Evolutionary conservation across 2,329 filamentous ascomycete genomes (phyloP).

Genomic region (Leptographium procerum): DNA sequence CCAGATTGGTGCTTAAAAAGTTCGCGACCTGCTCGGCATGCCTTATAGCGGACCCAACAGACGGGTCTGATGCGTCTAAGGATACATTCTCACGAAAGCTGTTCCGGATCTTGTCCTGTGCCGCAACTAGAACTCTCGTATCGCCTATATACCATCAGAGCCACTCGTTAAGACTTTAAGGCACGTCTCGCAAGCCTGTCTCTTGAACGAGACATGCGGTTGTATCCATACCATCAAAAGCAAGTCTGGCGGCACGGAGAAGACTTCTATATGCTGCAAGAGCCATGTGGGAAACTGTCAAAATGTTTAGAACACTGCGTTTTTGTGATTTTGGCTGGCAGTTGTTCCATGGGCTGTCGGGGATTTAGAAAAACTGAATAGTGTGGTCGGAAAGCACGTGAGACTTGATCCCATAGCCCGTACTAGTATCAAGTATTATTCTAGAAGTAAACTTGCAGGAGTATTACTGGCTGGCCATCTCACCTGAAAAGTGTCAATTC

Average conservation of each 20-base stretch:
- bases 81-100: constrained; percentile 60
- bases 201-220: no score
- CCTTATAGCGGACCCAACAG: constrained; percentile 52
- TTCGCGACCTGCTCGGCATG: constrained; percentile 75
- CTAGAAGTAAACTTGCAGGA: no score
- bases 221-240: constrained; percentile 59
- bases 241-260: constrained; percentile 67
- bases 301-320: neutral
- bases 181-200: neutral
- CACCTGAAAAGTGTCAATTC: no score
- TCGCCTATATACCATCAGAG: constrained; percentile 7
- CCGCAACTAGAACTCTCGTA: constrained; percentile 50
- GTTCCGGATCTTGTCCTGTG: constrained; percentile 59
- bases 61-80: constrained; percentile 45
- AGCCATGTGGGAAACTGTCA: constrained; percentile 36
- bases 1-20: constrained; percentile 72
- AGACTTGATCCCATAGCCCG: no score
- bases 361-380: neutral
- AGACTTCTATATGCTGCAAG: constrained; percentile 70
- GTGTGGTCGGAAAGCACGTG: neutral
- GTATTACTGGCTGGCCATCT: no score
- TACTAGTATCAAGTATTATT: no score
- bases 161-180: neutral
- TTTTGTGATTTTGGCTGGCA: neutral
- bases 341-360: neutral